Percentiles rank a stretch among this genome's conserved stretches.
These are phyloP conservation scores for Exophiala alcalophila DNA, from an alignment of 2,329 filamentous ascomycete species.

Conservation along the genomic window DNA sequence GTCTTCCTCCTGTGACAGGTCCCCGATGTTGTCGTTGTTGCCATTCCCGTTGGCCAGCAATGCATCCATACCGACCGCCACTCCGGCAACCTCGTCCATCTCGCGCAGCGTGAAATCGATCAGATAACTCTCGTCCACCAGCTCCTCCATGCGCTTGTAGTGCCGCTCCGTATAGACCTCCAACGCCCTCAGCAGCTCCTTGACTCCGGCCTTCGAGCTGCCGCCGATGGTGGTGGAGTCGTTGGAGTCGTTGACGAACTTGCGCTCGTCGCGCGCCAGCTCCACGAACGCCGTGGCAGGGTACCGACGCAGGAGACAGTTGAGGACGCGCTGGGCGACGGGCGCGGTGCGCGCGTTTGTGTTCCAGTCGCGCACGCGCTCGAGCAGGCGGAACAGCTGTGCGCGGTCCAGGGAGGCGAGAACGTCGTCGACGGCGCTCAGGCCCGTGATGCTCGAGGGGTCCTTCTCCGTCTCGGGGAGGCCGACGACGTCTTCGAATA, in stretches of 20 bases:
- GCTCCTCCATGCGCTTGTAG: conserved; percentile 81
- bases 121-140: conserved; percentile 91
- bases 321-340: conserved; percentile 81
- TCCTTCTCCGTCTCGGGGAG: conserved; percentile 35
- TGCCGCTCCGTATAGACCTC: conserved; percentile 90
- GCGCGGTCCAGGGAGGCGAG: conserved; percentile 75
- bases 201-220: conserved; percentile 50
- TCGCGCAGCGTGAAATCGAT: conserved; percentile 89
- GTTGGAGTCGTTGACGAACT: too few species aligned
- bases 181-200: conserved; percentile 82
- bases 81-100: conserved; percentile 71
- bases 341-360: conserved; percentile 85
- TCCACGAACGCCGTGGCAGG: conserved; percentile 73
- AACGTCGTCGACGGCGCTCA: conserved; percentile 71
- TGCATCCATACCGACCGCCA: conserved; percentile 22
- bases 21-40: conserved; percentile 1
- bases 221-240: too few species aligned
- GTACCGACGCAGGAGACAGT: conserved; percentile 75
- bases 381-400: conserved; percentile 78
- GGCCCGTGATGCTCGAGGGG: conserved; percentile 43
- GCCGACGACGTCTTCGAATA: conserved; percentile 77
- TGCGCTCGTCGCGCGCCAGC: conserved; percentile 51
- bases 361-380: conserved; percentile 92
- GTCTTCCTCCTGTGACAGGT: conserved; percentile 9
- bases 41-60: conserved; percentile 12